Conservation (phyloP, 768 basidiomycete species). For the Plicaturopsis crispa region DNA sequence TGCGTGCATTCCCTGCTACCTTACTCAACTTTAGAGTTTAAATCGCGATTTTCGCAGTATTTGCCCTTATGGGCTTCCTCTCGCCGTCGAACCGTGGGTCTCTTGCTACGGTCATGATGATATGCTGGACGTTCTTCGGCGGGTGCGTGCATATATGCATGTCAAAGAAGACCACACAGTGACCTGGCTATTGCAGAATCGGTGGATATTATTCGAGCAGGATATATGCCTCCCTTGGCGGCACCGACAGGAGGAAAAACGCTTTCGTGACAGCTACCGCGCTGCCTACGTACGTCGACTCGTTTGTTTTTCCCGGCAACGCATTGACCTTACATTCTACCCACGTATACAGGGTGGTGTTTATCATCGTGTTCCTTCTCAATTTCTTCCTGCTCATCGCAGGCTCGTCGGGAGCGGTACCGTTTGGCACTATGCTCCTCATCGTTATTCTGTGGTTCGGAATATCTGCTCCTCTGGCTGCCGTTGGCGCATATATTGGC, state of each 20-base stretch:
- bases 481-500: slow-evolving; percentile 82
- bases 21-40: not conserved
- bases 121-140: slow-evolving; percentile 93
- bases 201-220: slow-evolving; percentile 87
- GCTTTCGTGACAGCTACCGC: slow-evolving; percentile 84
- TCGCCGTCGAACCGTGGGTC: slow-evolving; percentile 95
- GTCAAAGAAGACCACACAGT: not conserved
- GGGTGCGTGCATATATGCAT: slow-evolving; percentile 29
- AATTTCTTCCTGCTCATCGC: slow-evolving; percentile 83
- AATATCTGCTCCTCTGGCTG: slow-evolving; percentile 85
- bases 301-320: slow-evolving; percentile 2
- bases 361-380: slow-evolving; percentile 80
- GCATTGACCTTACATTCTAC: slow-evolving; percentile 5
- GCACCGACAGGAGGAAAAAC: slow-evolving; percentile 70
- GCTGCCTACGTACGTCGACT: slow-evolving; percentile 65
- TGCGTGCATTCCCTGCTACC: slow-evolving; percentile 19
- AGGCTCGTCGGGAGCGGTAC: slow-evolving; percentile 91
- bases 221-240: slow-evolving; percentile 74
- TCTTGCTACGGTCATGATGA: slow-evolving; percentile 88
- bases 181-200: slow-evolving; percentile 38
- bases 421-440: slow-evolving; percentile 87
- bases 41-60: slow-evolving; percentile 36
- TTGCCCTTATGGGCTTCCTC: slow-evolving; percentile 87
- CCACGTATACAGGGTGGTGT: slow-evolving; percentile 53
- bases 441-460: slow-evolving; percentile 89